These are phyloP conservation scores for Helichrysum umbraculigerum DNA, from an alignment of 129 eudicot genomes.

Conservation along the genomic window DNA sequence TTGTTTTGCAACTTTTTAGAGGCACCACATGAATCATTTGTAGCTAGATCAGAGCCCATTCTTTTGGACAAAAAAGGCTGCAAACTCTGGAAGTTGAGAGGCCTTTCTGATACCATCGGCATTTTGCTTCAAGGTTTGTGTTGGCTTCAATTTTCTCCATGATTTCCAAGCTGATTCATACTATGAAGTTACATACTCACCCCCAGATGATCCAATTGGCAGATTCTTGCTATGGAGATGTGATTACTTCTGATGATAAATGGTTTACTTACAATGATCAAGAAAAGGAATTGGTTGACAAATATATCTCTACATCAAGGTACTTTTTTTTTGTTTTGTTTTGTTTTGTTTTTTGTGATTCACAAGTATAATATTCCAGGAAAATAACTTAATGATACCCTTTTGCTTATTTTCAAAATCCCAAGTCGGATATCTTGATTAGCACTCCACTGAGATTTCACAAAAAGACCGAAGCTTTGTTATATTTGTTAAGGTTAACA, in stretches of 20 bases:
- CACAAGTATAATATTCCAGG: conserved; percentile 5
- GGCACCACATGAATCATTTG: conserved; percentile 33
- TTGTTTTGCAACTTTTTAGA: conserved; percentile 21
- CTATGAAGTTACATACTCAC: not conserved
- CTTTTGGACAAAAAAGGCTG: conserved; percentile 42
- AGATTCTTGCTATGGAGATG: conserved; percentile 35
- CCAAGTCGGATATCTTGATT: conserved; percentile 1
- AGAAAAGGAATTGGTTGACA: conserved; percentile 39
- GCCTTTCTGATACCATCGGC: conserved; percentile 34
- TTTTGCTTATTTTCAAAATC: conserved; percentile 21
- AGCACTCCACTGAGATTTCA: conserved; percentile 5
- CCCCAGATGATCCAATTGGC: conserved; percentile 13
- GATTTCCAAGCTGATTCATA: not conserved
- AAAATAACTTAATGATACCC: not conserved
- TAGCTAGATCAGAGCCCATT: conserved; percentile 48
- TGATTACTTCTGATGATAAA: conserved; percentile 28
- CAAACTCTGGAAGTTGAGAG: conserved; percentile 50
- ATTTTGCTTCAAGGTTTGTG: conserved; percentile 48
- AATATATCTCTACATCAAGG: conserved; percentile 41
- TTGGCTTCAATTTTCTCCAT: conserved; percentile 3
- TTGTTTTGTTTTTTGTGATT: not conserved
- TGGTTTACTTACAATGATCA: conserved; percentile 46
- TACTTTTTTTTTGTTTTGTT: not conserved
- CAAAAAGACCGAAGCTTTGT: not conserved
- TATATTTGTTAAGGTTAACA: conserved; percentile 1